Percentiles rank a stretch among this genome's conserved stretches.
Evolutionary conservation across 2,329 filamentous ascomycete genomes (phyloP).

Genomic region (Stenocarpella maydis): DNA sequence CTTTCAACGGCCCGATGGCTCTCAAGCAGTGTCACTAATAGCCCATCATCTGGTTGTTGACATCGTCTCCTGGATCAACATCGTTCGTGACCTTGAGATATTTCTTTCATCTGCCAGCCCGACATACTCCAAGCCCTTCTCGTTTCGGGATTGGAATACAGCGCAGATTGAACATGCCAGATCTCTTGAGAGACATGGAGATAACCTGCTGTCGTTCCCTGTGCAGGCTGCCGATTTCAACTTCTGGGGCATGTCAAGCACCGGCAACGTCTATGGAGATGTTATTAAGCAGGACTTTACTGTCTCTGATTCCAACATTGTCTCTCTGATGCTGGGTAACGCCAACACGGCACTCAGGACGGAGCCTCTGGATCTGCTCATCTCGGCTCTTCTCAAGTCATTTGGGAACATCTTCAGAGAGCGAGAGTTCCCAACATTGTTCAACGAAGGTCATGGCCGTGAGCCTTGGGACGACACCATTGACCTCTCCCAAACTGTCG

Average conservation of each 20-base stretch:
- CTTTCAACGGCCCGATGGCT: background rate
- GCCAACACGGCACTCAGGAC: constrained; percentile 7
- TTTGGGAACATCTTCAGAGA: background rate
- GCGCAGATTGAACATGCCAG: background rate
- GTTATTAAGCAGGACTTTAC: background rate
- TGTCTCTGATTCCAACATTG: background rate
- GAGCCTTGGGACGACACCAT: constrained; percentile 5
- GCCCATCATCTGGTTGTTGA: constrained; percentile 2
- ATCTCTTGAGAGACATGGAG: background rate
- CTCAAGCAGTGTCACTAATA: background rate
- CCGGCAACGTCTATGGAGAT: background rate
- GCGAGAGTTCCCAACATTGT: background rate
- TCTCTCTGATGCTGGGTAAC: background rate
- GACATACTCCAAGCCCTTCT: background rate
- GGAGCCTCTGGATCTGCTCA: background rate
- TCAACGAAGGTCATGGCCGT: constrained; percentile 8
- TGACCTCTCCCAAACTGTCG: background rate
- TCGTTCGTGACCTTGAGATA: background rate
- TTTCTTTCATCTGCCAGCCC: background rate
- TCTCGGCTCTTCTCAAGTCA: background rate
- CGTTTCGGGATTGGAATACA: background rate
- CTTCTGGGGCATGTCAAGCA: constrained; percentile 6
- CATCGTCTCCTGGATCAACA: constrained; percentile 8
- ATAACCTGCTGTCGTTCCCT: background rate
- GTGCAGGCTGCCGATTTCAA: background rate